These are phyloP conservation scores for Lasiosphaeria miniovina DNA, from an alignment of 495 filamentous ascomycete species.

Conservation along the genomic window DNA sequence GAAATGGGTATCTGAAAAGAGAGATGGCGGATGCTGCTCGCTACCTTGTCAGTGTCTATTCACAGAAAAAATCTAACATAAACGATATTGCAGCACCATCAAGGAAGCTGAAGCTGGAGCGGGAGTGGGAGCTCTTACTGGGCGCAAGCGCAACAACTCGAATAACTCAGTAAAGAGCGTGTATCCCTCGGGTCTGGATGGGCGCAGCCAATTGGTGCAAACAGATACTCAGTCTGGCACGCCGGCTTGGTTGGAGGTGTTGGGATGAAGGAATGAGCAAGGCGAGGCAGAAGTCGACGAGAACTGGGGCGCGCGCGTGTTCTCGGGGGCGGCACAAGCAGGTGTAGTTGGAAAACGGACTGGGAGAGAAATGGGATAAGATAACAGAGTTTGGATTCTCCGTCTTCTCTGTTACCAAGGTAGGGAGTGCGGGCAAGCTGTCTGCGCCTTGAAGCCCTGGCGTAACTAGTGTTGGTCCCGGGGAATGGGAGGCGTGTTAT, in stretches of 20 bases:
- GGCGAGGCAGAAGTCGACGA: not conserved
- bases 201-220: slow-evolving; percentile 1
- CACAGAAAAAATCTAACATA: not conserved
- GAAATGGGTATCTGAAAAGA: slow-evolving; percentile 24
- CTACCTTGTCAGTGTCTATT: not conserved
- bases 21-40: not conserved
- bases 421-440: not conserved
- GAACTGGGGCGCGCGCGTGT: not conserved
- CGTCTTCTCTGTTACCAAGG: not conserved
- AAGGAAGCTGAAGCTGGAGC: too few relatives aligned
- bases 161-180: slow-evolving; percentile 42
- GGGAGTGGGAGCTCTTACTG: not conserved
- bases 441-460: not conserved
- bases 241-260: not conserved
- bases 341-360: not conserved
- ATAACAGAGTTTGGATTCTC: slow-evolving; percentile 12
- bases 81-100: too few relatives aligned
- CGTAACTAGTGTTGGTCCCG: slow-evolving; percentile 8
- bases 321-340: not conserved
- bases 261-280: not conserved
- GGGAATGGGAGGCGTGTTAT: slow-evolving; percentile 9
- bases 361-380: slow-evolving; percentile 2
- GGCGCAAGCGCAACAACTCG: slow-evolving; percentile 19
- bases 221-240: slow-evolving; percentile 1
- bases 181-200: slow-evolving; percentile 18